These are phyloP conservation scores for Aleurites moluccanus DNA, from an alignment of 441 rosid species.

Conservation along the genomic window DNA sequence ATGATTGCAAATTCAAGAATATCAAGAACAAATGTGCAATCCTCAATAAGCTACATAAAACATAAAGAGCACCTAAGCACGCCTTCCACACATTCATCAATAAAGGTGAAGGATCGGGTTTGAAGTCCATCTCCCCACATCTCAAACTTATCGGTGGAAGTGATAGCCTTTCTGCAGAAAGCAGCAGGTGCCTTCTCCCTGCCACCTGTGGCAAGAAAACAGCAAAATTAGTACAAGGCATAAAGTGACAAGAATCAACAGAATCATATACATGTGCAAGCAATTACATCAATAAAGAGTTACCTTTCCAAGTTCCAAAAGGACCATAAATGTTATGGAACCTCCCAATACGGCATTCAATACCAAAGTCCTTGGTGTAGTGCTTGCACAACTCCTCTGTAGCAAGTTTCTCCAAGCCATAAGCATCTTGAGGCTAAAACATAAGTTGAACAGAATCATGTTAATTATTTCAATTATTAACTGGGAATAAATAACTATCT, in stretches of 20 bases:
- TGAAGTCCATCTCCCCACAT: conserved; percentile 99
- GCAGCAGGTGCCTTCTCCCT: conserved; percentile 99
- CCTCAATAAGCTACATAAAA: background rate
- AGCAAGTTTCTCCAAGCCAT: conserved; percentile 97
- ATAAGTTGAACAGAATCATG: conserved; percentile 1
- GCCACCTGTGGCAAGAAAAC: conserved; percentile 58
- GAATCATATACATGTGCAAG: background rate
- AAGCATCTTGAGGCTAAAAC: conserved; percentile 99
- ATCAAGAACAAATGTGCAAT: background rate
- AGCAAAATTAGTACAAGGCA: conserved; percentile 9
- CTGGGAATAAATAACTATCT: background rate
- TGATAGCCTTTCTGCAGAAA: conserved; percentile 84
- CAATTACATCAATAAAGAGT: conserved; percentile 9
- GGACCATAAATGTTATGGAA: conserved; percentile 98
- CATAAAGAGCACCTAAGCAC: conserved; percentile 63
- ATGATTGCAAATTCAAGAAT: background rate
- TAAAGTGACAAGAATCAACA: background rate
- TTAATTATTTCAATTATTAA: conserved; percentile 8
- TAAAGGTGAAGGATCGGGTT: conserved; percentile 96
- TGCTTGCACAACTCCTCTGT: conserved; percentile 98
- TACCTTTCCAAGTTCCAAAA: conserved; percentile 97
- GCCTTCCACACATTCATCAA: conserved; percentile 97
- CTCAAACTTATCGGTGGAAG: conserved; percentile 84
- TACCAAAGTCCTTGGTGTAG: conserved; percentile 90
- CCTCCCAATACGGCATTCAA: conserved; percentile 91